Evolutionary conservation across 1,139 yeast genomes (phyloP), one percentile per base, ranked within the genome.

Genomic region (Candida sanyaensis): DNA sequence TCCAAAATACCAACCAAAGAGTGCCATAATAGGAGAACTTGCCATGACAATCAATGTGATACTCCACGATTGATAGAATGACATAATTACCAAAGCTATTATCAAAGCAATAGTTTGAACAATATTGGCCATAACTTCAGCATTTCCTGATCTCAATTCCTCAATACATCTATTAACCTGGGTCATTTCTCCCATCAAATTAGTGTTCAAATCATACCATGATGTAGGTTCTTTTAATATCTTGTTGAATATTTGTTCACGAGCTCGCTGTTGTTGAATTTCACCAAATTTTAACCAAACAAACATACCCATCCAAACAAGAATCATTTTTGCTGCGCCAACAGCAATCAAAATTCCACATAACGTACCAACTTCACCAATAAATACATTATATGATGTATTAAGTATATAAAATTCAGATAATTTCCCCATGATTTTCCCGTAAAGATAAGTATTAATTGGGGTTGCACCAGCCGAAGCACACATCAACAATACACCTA

Each of bases 11-110:
- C 73, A 66, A 0, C 87, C 82, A 13, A 78, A 54, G 0, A 75
- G 12, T 0, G 74, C 73, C 54, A 93, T 80, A 0, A 90, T 36
- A 0, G 99, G 99, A 2, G 89, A 60, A 7, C 86, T 76, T 1
- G 89, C 84, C 51, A 92, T 62, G 17, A 88, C 80, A 0, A 93
- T 80, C 30, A 93, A 64, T 0, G 98, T 88, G 10, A 93, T 74
- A 3, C 87, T 76, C 97, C 98, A 92, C 0, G 96, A 87, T 52
- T 83, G 85, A 50, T 78, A 76, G 64, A 93, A 78, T 0, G 97
- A 85, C 2, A 89, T 81, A 0, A 80, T 75, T 2, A 88, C 64
- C 6, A 88, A 70, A 0, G 88, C 80, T 5, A 83, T 46, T 0
- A 83, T 69, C 0, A 88, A 74, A 0, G 81, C 75, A 3, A 74